Evolutionary conservation across 441 rosid genomes (phyloP).

Genomic region (Syzygium malaccense): DNA sequence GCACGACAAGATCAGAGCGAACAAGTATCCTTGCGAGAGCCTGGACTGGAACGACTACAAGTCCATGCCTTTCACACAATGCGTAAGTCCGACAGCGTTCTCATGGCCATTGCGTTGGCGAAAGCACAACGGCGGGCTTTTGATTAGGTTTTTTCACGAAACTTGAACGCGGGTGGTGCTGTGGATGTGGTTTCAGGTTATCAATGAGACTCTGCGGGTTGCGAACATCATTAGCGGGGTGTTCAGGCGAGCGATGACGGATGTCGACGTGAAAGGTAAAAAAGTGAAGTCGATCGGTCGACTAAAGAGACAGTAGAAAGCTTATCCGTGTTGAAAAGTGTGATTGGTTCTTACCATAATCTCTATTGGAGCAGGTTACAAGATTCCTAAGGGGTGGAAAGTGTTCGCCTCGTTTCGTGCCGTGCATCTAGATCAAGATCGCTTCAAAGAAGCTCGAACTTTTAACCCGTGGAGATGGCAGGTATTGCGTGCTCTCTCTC

Average conservation of each 20-base stretch:
- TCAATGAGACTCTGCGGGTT: conserved; percentile 79
- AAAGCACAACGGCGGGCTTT: background rate
- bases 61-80: conserved; percentile 98
- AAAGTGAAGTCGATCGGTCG: too few species aligned
- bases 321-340: background rate
- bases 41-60: conserved; percentile 93
- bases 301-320: background rate
- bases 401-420: conserved; percentile 89
- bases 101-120: too few species aligned
- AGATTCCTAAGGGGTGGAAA: conserved; percentile 90
- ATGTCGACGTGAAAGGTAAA: conserved; percentile 67
- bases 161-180: too few species aligned
- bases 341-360: background rate
- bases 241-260: conserved; percentile 72
- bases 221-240: conserved; percentile 96
- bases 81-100: conserved; percentile 43
- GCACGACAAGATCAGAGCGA: conserved; percentile 72
- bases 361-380: conserved; percentile 38
- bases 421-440: conserved; percentile 72
- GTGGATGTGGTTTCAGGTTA: conserved; percentile 40
- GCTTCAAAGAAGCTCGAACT: conserved; percentile 80
- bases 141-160: background rate
- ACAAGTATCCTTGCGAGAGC: conserved; percentile 35
- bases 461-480: conserved; percentile 99
- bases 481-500: conserved; percentile 24